phyloP scores from a whole-genome alignment of 495 filamentous ascomycete species.

The Stereocaulon alpinum region DNA sequence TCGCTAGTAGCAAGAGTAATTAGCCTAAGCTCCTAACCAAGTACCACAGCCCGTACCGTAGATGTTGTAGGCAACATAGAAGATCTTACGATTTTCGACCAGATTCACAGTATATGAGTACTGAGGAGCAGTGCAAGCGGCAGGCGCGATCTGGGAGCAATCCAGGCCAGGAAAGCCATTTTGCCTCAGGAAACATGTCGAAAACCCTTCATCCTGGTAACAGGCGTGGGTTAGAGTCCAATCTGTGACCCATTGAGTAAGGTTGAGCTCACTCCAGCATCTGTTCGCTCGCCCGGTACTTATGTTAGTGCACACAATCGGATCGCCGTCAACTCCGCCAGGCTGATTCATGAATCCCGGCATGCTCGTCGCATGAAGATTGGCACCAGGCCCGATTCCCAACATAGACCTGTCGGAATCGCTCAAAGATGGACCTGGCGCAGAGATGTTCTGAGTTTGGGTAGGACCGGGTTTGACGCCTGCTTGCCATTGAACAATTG shows the following conservation, averaged over 20 bases:
- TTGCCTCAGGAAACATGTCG: slow-evolving; percentile 8
- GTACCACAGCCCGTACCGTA: neutral
- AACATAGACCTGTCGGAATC: no score
- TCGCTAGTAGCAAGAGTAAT: neutral
- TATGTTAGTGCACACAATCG: slow-evolving; percentile 8
- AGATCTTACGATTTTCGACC: neutral
- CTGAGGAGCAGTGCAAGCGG: slow-evolving; percentile 6
- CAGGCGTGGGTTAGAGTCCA: slow-evolving; percentile 7
- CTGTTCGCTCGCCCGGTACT: slow-evolving; percentile 7
- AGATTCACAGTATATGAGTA: neutral
- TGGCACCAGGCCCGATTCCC: neutral
- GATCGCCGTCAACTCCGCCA: neutral
- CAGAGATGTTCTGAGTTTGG: neutral
- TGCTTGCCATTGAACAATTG: no score
- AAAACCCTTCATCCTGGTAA: slow-evolving; percentile 12
- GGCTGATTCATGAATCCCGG: slow-evolving; percentile 9
- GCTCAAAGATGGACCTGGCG: neutral
- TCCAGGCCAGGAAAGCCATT: slow-evolving; percentile 9
- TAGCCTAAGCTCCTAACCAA: neutral
- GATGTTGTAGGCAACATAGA: slow-evolving; percentile 12
- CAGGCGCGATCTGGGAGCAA: slow-evolving; percentile 9
- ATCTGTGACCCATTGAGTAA: slow-evolving; percentile 3
- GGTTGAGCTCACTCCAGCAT: slow-evolving; percentile 5
- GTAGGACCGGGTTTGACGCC: neutral
- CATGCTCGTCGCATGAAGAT: neutral